Conservation (phyloP, 2,329 filamentous ascomycete genomes). For the Cladosporium sp. region DNA sequence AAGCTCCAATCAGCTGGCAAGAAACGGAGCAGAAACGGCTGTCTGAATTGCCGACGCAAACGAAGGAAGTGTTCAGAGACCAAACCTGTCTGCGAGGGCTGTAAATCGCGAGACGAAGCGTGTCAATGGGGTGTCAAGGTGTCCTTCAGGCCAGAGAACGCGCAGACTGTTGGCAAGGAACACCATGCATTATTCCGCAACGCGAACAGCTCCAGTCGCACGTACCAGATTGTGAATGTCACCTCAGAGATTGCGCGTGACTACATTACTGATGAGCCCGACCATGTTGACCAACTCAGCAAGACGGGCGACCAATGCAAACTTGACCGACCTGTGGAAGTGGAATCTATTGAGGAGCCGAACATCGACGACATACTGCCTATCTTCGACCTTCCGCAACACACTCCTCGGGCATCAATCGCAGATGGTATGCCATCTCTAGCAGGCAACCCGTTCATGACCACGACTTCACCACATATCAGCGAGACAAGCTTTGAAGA, state of each 20-base stretch:
- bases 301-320: neutral
- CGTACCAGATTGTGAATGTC: conserved; percentile 28
- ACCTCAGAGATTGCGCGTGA: conserved; percentile 29
- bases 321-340: neutral
- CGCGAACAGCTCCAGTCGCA: conserved; percentile 18
- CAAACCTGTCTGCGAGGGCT: conserved; percentile 31
- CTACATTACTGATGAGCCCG: conserved; percentile 18
- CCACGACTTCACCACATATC: conserved; percentile 15
- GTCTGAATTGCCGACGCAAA: conserved; percentile 32
- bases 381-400: conserved; percentile 6
- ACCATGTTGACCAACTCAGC: conserved; percentile 13
- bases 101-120: conserved; percentile 24
- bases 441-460: conserved; percentile 6
- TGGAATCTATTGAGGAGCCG: neutral
- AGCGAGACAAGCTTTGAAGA: conserved; percentile 28
- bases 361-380: conserved; percentile 7
- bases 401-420: conserved; percentile 9
- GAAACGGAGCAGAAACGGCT: conserved; percentile 31
- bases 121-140: conserved; percentile 30
- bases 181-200: conserved; percentile 24
- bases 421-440: neutral
- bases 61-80: conserved; percentile 30
- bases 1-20: conserved; percentile 24
- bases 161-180: conserved; percentile 24
- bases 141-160: conserved; percentile 28